A percentile compares a stretch with the other conserved stretches of the same genome.
Evolutionary conservation across 202 grass and related monocot species (phyloP).

Genomic region (Miscanthus sacchariflorus): DNA sequence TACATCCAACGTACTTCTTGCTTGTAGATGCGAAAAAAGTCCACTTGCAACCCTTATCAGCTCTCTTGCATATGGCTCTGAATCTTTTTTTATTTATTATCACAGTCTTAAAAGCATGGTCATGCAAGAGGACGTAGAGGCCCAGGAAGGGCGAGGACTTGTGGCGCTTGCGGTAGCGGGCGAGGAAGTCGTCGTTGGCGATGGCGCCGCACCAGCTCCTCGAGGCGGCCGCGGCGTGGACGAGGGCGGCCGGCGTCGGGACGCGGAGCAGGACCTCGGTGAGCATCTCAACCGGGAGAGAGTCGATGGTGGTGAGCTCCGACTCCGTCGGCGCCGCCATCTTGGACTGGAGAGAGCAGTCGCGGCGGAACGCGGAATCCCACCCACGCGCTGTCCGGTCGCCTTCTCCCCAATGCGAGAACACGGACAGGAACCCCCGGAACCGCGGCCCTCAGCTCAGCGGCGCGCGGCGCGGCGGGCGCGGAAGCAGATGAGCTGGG

Average conservation of each 20-base stretch:
- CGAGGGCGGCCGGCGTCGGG: slow-evolving; percentile 21
- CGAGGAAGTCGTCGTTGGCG: neutral
- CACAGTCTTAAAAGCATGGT: no score
- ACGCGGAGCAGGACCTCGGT: slow-evolving; percentile 8
- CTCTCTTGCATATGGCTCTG: no score
- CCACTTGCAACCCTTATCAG: no score
- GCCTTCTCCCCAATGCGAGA: neutral
- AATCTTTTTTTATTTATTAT: no score
- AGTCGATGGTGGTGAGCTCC: neutral
- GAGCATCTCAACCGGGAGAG: neutral
- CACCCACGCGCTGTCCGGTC: neutral
- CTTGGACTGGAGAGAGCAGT: neutral
- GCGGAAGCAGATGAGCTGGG: no score
- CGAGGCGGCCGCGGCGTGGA: slow-evolving; percentile 2
- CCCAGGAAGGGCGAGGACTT: slow-evolving; percentile 13
- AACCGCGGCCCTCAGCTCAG: no score
- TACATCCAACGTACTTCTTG: no score
- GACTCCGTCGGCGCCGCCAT: neutral
- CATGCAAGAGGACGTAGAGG: neutral
- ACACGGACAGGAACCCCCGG: no score
- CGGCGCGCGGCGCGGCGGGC: no score
- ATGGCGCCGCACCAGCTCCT: neutral
- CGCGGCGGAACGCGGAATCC: neutral
- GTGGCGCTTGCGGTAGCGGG: neutral
- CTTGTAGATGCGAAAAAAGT: no score